Evolutionary conservation across 148 eudicot species (phyloP), one percentile per base, ranked within the genome.

Genomic region (Fagopyrum tataricum): DNA sequence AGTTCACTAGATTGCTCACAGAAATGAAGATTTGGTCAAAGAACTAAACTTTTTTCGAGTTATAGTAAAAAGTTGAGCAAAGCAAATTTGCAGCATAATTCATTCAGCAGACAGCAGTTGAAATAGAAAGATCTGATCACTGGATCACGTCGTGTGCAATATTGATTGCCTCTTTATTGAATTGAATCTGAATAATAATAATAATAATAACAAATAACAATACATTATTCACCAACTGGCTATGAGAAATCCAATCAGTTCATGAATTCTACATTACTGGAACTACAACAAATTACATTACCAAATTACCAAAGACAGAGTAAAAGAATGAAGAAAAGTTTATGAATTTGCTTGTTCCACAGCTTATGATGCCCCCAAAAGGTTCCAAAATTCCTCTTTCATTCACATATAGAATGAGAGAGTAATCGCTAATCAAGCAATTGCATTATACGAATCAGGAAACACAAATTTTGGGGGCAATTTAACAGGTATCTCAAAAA

Each of bases 231-330:
- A 67, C n/a, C 71, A 67, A 67, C 42, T 67, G 71, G 71, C 71
- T 13, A 39, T 37, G 26, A 24, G 66, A 59, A 59, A 71, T n/a
- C 62, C 41, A 24, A 26, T 14, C 44, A 24, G 58, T 12, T 31
- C 62, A 72, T 72, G 44, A 72, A 49, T 72, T 72, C 74, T 72
- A 72, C 62, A 72, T 48, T 72, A 47, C 23, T 52, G 39, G 58
- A 72, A 72, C 74, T 52, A 72, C 74, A 72, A 51, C 62, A 44
- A 31, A 72, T 71, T 71, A 71, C 42, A 72, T 72, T 52, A 18
- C 62, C 20, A 11, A 72, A 72, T 72, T 52, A 18, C 62, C 20
- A 11, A 72, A 51, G 31, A 64, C 69, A n/a, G 40, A 72, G 62
- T 11, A 41, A 47, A 44, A 72, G 44, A 49, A 21, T 31, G 23